Conservation (phyloP, 139 green algal genomes). For the Chlorella sp. region DNA sequence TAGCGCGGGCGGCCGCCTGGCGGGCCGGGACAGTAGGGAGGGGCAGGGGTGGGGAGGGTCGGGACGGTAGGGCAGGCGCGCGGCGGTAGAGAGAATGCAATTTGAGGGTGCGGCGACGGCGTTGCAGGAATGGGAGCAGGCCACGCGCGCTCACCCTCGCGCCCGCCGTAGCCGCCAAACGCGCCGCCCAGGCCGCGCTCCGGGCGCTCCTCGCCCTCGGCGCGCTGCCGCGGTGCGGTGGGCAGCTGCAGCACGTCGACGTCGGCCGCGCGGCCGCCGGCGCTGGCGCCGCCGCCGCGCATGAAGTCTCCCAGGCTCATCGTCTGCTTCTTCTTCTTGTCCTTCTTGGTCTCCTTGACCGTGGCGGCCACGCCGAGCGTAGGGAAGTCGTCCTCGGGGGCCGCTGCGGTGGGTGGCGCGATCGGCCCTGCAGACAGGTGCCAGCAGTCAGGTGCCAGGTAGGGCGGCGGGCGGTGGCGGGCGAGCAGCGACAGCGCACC, state of each 20-base stretch:
- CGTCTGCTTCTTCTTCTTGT: conserved; percentile 71
- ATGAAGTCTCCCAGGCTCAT: conserved; percentile 75
- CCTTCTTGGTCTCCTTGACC: conserved; percentile 59
- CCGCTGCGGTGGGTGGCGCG: no score
- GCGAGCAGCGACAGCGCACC: conserved; percentile 9
- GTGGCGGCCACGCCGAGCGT: conserved; percentile 57
- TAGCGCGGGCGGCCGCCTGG: conserved; percentile 3
- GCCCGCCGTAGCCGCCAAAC: conserved; percentile 73
- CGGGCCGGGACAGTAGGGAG: background rate
- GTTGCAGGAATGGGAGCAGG: background rate
- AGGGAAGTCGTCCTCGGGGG: conserved; percentile 70
- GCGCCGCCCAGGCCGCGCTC: conserved; percentile 59
- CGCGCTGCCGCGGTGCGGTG: conserved; percentile 52
- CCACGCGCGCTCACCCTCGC: background rate
- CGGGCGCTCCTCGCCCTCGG: conserved; percentile 47
- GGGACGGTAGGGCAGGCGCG: background rate
- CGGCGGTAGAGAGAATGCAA: no score
- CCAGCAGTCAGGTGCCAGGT: background rate
- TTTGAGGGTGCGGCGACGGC: background rate
- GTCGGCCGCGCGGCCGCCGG: conserved; percentile 29
- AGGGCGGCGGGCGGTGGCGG: background rate
- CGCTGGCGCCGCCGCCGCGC: background rate
- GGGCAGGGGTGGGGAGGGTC: background rate
- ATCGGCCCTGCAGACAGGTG: background rate
- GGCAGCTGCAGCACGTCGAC: conserved; percentile 60